Evolutionary conservation across 2,329 filamentous ascomycete species (phyloP).

Genomic region (Fusarium abutilonis): DNA sequence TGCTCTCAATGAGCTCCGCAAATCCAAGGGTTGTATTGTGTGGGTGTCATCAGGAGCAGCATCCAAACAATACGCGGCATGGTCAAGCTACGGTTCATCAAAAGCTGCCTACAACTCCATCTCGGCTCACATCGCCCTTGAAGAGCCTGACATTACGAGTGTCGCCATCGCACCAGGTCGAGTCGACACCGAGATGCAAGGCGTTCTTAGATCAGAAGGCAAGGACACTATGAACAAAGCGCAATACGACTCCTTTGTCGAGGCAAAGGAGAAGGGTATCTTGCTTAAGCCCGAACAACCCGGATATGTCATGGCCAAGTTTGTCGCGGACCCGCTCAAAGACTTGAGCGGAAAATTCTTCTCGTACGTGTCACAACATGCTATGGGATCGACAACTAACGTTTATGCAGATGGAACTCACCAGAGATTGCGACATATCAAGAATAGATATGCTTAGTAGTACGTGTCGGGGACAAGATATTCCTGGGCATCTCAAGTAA

Average conservation of each 20-base stretch:
- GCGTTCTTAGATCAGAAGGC: conserved; percentile 74
- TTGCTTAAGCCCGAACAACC: conserved; percentile 85
- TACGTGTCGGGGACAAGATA: background rate
- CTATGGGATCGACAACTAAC: conserved; percentile 28
- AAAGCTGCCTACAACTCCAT: conserved; percentile 89
- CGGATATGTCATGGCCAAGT: conserved; percentile 83
- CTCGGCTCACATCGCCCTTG: conserved; percentile 74
- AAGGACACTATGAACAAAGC: conserved; percentile 60
- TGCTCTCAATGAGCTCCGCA: conserved; percentile 73
- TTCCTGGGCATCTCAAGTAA: conserved; percentile 39
- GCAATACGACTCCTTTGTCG: conserved; percentile 74
- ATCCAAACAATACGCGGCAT: conserved; percentile 70
- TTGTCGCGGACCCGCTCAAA: conserved; percentile 72
- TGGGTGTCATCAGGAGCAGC: conserved; percentile 85
- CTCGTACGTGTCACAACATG: conserved; percentile 59
- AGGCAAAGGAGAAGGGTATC: conserved; percentile 74
- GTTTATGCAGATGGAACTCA: conserved; percentile 51
- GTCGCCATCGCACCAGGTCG: conserved; percentile 81
- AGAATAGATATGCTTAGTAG: conserved; percentile 39
- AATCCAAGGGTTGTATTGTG: conserved; percentile 75
- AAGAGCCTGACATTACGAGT: conserved; percentile 80
- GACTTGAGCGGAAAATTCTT: conserved; percentile 81
- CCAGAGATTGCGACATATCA: conserved; percentile 65
- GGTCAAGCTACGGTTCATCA: conserved; percentile 83
- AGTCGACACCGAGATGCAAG: conserved; percentile 91